Evolutionary conservation across 2,329 filamentous ascomycete genomes (phyloP), one percentile per base, ranked within the genome.

Genomic region (Phialophora chinensis): DNA sequence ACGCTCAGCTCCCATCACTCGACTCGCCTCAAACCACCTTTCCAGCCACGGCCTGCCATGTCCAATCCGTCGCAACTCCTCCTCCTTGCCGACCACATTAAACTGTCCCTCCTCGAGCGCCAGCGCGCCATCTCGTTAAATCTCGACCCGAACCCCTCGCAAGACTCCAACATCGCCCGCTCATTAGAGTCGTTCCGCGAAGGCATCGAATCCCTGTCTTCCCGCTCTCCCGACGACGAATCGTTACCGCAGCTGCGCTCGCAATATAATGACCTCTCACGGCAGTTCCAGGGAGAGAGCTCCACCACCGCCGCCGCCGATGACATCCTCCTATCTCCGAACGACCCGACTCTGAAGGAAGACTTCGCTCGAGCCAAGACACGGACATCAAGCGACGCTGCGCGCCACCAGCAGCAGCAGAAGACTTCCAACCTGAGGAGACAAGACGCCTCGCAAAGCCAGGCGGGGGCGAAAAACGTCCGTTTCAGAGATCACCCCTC

Each of bases 1-100:
- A 44, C 38, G 17, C n/a, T 55, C 52, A 55, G 53, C 53, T 55
- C 12, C 8, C 29, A n/a, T 35, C 29, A 14, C 29, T 31, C 8
- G 25, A 31, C 53, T 54, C 61, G 31, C 61, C 61, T 59, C 63
- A 58, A 44, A 63, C 60, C 60, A 10, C 31, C 27, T 8, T 33
- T 27, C 56, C 53, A 31, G 66, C 44, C 47, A 25, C 47, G 33
- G 35, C 60, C 77, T 73, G 76, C 74, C 31, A 83, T 82, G 80
- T 76, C 83, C 66, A 87, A 84, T 72, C 83, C 87, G 58, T 84
- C 85, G 14, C 93, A 97, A 79, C 89, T 98, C 72, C 92, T 93
- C 77, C 90, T 98, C 62, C 88, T 98, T 65, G 92, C 93, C 75
- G 95, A 99, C 81, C 94, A 98, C 80, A 91, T 98, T 84, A 97